These are phyloP conservation scores for Mycena vitilis DNA, from an alignment of 768 basidiomycete species.

Conservation along the genomic window DNA sequence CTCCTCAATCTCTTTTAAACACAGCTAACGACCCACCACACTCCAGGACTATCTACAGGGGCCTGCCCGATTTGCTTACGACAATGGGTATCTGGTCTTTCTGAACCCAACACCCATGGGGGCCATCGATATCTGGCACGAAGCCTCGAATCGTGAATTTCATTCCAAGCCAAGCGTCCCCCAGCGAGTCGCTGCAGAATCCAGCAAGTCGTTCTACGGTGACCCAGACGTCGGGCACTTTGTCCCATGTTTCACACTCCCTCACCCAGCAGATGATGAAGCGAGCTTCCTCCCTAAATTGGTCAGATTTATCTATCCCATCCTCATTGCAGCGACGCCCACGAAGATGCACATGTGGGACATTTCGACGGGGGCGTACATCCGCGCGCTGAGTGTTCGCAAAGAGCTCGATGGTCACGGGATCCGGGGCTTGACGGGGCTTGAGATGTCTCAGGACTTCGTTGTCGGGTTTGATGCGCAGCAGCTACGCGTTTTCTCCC, in stretches of 20 bases:
- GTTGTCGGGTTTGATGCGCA: background rate
- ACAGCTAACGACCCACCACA: background rate
- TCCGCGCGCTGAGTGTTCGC: background rate
- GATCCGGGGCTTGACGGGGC: background rate
- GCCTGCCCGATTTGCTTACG: conserved; percentile 8
- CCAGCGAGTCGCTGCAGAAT: background rate
- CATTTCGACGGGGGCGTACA: conserved; percentile 1
- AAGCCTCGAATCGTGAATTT: background rate
- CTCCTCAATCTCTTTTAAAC: background rate
- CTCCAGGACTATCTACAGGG: conserved; percentile 9
- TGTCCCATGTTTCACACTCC: conserved; percentile 1
- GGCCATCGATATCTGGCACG: conserved; percentile 12
- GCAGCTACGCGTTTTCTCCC: conserved; percentile 19
- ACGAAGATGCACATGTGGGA: conserved; percentile 15
- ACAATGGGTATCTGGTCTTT: conserved; percentile 13
- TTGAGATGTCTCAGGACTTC: conserved; percentile 4
- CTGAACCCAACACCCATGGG: background rate
- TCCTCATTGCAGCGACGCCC: background rate
- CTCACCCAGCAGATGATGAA: background rate
- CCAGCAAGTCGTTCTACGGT: conserved; percentile 5
- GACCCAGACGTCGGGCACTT: conserved; percentile 11
- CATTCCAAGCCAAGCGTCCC: background rate
- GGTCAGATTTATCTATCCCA: background rate
- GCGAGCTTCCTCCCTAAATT: background rate
- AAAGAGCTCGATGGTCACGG: background rate